phyloP scores from a whole-genome alignment of 1,139 yeast genomes.

The Suhomyces yuchorum region DNA sequence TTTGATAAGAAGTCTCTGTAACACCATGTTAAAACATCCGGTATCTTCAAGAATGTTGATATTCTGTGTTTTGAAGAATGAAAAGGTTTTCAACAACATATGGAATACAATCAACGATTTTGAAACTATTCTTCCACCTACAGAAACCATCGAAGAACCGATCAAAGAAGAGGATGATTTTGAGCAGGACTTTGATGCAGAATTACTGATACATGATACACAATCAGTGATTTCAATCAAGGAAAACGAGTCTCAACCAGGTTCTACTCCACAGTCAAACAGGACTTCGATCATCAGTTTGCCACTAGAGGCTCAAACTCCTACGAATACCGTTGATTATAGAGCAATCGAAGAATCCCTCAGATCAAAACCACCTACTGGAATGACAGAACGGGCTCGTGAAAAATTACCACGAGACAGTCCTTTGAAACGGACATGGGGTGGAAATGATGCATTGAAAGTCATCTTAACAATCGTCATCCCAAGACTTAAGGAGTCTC shows the following conservation, averaged over 20 bases:
- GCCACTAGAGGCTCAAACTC: not conserved
- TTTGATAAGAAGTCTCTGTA: conserved; percentile 54
- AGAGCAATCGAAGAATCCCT: conserved; percentile 33
- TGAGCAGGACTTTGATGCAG: conserved; percentile 5
- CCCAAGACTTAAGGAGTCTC: conserved; percentile 38
- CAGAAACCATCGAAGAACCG: not conserved
- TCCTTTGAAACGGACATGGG: conserved; percentile 58
- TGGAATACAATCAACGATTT: conserved; percentile 37
- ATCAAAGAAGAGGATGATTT: conserved; percentile 13
- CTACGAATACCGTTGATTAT: conserved; percentile 11
- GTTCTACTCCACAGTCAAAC: not conserved
- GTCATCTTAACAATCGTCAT: conserved; percentile 47
- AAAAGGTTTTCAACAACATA: conserved; percentile 35
- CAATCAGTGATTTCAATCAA: conserved; percentile 4
- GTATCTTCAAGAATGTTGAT: conserved; percentile 56
- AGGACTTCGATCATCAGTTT: conserved; percentile 2
- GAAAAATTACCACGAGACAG: conserved; percentile 59
- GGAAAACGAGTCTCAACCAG: conserved; percentile 5
- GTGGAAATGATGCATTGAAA: conserved; percentile 55
- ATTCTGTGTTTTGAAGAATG: conserved; percentile 55
- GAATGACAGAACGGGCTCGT: conserved; percentile 61
- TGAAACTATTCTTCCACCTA: not conserved
- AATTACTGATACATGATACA: conserved; percentile 1
- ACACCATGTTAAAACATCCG: conserved; percentile 51
- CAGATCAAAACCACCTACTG: conserved; percentile 54